Evolutionary conservation across 2,329 filamentous ascomycete species (phyloP).

Genomic region (Herpotrichia juniperi): DNA sequence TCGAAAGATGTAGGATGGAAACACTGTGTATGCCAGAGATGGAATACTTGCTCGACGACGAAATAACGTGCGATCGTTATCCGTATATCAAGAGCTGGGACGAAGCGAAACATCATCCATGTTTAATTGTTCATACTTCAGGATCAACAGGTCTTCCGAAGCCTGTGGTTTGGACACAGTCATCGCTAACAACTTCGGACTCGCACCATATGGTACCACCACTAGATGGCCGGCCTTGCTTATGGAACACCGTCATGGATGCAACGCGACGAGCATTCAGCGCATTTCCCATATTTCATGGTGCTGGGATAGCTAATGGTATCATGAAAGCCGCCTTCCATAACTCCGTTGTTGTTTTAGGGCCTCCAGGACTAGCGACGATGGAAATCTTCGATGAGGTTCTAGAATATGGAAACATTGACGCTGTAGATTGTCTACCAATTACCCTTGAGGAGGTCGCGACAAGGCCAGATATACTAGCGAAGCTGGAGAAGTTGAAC

Average conservation of each 20-base stretch:
- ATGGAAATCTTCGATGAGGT: slow-evolving; percentile 21
- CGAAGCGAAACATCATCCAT: slow-evolving; percentile 36
- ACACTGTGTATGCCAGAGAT: slow-evolving; percentile 32
- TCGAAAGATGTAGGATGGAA: slow-evolving; percentile 30
- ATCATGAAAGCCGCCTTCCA: slow-evolving; percentile 22
- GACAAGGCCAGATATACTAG: slow-evolving; percentile 20
- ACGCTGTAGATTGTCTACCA: slow-evolving; percentile 23
- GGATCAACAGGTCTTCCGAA: slow-evolving; percentile 47
- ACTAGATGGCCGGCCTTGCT: slow-evolving; percentile 21
- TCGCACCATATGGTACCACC: slow-evolving; percentile 23
- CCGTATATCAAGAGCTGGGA: slow-evolving; percentile 34
- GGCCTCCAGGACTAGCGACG: slow-evolving; percentile 20
- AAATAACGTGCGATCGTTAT: slow-evolving; percentile 17
- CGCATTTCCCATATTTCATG: slow-evolving; percentile 25
- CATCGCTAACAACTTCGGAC: slow-evolving; percentile 21
- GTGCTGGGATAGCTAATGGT: slow-evolving; percentile 21
- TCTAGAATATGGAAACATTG: slow-evolving; percentile 23
- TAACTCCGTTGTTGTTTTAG: slow-evolving; percentile 24
- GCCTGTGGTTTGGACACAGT: slow-evolving; percentile 40
- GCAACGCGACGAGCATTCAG: slow-evolving; percentile 19
- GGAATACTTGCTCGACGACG: slow-evolving; percentile 26
- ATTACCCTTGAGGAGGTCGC: slow-evolving; percentile 28
- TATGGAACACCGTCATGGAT: slow-evolving; percentile 20
- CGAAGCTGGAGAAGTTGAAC: slow-evolving; percentile 22
- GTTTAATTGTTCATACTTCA: slow-evolving; percentile 45